phyloP scores from a whole-genome alignment of 257 asterid genomes.

The Solanum okadae region DNA sequence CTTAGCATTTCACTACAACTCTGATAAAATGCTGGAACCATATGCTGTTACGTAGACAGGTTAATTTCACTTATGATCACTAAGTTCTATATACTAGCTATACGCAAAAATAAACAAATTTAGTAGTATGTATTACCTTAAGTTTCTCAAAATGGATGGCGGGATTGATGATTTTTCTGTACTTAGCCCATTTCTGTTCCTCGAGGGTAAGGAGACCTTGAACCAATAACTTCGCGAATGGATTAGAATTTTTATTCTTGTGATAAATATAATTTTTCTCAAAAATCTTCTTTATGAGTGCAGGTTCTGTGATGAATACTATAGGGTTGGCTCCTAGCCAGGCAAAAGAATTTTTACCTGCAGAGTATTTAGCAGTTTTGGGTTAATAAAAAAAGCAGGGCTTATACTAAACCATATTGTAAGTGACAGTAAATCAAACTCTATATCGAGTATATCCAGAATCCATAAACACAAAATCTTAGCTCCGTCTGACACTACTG shows the following conservation, averaged over 20 bases:
- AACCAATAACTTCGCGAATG: not conserved
- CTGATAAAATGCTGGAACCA: constrained; percentile 28
- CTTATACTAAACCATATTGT: too few species aligned
- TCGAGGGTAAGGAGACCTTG: not conserved
- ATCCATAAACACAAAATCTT: not conserved
- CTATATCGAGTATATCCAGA: not conserved
- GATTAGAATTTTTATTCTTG: not conserved
- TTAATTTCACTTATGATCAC: not conserved
- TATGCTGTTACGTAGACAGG: constrained; percentile 10
- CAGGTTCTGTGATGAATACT: not conserved
- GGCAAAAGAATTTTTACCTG: not conserved
- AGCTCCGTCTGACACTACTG: too few species aligned
- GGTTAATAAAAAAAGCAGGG: not conserved
- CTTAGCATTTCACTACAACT: constrained; percentile 24
- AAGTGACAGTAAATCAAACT: too few species aligned
- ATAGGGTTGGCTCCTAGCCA: not conserved
- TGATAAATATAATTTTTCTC: not conserved
- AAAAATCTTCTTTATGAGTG: not conserved
- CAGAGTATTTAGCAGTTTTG: too few species aligned
- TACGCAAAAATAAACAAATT: not conserved
- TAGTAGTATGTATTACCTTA: not conserved
- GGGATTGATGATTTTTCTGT: not conserved
- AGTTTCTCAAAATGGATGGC: not conserved
- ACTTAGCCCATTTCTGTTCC: not conserved
- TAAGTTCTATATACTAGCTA: not conserved